Base-by-base conservation (phyloP, 73 alveolate genomes). In the Paramecium sexaurelia region DNA sequence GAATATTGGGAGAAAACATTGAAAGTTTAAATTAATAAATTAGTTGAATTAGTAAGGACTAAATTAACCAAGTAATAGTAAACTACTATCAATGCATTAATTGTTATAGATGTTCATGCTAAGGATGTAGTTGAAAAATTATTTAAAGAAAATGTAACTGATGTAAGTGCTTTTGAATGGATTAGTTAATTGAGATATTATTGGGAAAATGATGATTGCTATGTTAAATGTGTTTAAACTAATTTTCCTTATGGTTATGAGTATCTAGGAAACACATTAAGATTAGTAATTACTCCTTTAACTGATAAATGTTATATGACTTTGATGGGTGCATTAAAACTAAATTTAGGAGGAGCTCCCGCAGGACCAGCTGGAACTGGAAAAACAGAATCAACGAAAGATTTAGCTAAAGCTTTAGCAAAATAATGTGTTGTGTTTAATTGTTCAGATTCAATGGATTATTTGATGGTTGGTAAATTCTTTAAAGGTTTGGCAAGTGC, bases 281-380 rank as follows among this genome's bases (percentile, higher is more conserved):
- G 99, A 92, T 93, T 97, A 84, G 99, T 97, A n/a, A 97, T 97
- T 56, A 97, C 99, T 9, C 99, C 99, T 20, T 94, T 97, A 67
- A 97, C 99, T 43, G 99, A 97, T 94, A 95, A 97, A 95, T 98
- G 99, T 91, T 98, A 97, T 94, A 95, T 97, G 94, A 98, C 99
- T 55, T 92, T 98, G 55, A 97, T 97, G 96, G 99, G 99, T 15
- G 99, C 99, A 7, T 56, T 97, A 56, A 96, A 97, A 92, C 93
- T 98, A 55, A 97, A 97, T 75, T 92, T 97, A 96, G 99, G 99
- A 37, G 99, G 99, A 1, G 99, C 99, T 19, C 99, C 99, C 33
- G 99, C 99, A 6, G 99, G 99, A 24, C 99, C 99, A 7, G 99
- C 99, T 41, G 99, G 99, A 45, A 99, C 99, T 9, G 99, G 99